These are phyloP conservation scores for Colletotrichum echinochloae DNA, from an alignment of 2,329 filamentous ascomycete species.

Conservation along the genomic window DNA sequence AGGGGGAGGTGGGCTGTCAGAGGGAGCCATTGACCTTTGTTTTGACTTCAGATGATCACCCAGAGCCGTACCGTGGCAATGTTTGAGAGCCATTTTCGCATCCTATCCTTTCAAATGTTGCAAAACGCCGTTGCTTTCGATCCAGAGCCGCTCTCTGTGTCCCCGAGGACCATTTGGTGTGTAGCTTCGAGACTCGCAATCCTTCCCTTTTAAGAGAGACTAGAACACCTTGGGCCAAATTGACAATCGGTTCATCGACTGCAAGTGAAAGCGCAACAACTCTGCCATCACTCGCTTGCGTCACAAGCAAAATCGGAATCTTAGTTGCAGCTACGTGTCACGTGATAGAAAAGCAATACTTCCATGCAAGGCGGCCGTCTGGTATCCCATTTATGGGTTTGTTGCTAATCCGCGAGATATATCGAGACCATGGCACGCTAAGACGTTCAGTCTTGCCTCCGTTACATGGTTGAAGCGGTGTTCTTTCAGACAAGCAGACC, in stretches of 20 bases:
- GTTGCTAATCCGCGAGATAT: background rate
- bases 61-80: background rate
- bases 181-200: background rate
- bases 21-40: background rate
- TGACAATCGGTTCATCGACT: background rate
- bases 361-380: too few species aligned
- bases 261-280: background rate
- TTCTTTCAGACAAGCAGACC: background rate
- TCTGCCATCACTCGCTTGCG: background rate
- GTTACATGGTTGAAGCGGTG: background rate
- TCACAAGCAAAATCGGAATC: background rate
- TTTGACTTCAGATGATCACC: background rate
- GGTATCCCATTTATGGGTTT: too few species aligned
- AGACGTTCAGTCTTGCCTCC: background rate
- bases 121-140: background rate
- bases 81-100: too few species aligned
- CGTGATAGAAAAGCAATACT: background rate
- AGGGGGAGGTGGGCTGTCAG: slow-evolving; percentile 4
- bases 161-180: background rate
- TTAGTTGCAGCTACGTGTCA: too few species aligned
- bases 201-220: too few species aligned
- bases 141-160: too few species aligned
- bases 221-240: too few species aligned
- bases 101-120: background rate
- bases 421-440: background rate